Percentiles rank a stretch among this genome's conserved stretches.
These are phyloP conservation scores for Ophiostoma sp. DNA, from an alignment of 2,329 filamentous ascomycete genomes.

Conservation along the genomic window DNA sequence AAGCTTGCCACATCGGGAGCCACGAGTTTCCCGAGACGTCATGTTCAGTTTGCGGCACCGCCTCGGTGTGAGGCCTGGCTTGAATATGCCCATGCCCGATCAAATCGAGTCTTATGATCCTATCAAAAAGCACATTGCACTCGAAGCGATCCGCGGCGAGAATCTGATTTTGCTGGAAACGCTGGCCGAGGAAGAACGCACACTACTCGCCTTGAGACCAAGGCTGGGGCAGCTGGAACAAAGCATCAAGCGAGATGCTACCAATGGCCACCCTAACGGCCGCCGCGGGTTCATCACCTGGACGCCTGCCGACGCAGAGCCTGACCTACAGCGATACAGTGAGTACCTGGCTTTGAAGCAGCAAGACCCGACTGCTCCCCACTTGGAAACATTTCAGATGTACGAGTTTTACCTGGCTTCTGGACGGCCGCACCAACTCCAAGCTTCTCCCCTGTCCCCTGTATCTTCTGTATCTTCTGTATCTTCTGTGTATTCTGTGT, in stretches of 20 bases:
- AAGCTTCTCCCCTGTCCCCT: not conserved
- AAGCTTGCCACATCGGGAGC: not conserved
- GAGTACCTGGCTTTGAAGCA: constrained; percentile 14
- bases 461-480: too few relatives aligned
- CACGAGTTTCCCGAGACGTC: not conserved
- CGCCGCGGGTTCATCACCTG: constrained; percentile 9
- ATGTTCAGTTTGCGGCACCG: constrained; percentile 12
- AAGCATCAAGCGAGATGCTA: constrained; percentile 1
- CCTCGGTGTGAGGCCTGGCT: constrained; percentile 9
- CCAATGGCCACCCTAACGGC: not conserved
- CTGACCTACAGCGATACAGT: not conserved
- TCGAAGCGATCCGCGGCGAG: constrained; percentile 13
- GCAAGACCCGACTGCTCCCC: not conserved
- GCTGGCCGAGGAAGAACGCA: constrained; percentile 10
- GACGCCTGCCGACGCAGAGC: not conserved
- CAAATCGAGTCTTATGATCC: constrained; percentile 7
- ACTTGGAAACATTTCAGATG: constrained; percentile 11
- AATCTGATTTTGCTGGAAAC: not conserved
- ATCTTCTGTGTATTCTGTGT: too few relatives aligned
- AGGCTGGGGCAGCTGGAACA: constrained; percentile 6
- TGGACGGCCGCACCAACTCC: not conserved
- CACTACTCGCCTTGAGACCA: not conserved
- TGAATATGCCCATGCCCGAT: constrained; percentile 5
- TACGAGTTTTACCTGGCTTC: constrained; percentile 12
- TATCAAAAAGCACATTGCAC: not conserved